Conservation (phyloP, 441 rosid species). For the Populus hybrid region DNA sequence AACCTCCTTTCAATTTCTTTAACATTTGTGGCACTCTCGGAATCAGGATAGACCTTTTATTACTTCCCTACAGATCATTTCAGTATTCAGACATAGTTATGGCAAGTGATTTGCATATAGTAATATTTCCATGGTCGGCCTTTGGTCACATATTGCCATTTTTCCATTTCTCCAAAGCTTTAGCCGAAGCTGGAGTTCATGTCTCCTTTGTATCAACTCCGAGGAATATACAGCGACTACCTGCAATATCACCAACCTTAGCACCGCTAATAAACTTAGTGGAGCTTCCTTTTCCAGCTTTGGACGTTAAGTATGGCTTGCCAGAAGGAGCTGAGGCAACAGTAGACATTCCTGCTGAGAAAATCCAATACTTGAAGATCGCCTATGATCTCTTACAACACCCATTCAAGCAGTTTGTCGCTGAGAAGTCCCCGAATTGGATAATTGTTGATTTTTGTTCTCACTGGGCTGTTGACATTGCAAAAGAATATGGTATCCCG, state of each 20-base stretch:
- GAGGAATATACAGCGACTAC: conserved; percentile 30
- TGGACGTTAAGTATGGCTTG: background rate
- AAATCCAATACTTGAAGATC: conserved; percentile 21
- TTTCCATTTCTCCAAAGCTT: conserved; percentile 29
- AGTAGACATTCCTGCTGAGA: conserved; percentile 4
- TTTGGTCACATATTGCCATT: conserved; percentile 38
- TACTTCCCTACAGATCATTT: background rate
- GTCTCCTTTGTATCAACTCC: conserved; percentile 39
- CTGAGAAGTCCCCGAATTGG: conserved; percentile 19
- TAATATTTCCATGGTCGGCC: conserved; percentile 31
- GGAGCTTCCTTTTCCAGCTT: conserved; percentile 10
- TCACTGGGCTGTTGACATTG: conserved; percentile 25
- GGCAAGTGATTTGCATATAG: conserved; percentile 24
- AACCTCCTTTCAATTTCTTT: too few relatives aligned
- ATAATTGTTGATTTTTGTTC: conserved; percentile 15
- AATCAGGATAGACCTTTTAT: background rate
- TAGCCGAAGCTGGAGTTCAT: conserved; percentile 29
- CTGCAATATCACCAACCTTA: conserved; percentile 18
- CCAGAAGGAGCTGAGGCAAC: conserved; percentile 23
- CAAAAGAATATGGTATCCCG: conserved; percentile 18
- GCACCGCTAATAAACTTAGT: background rate
- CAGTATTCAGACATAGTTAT: background rate
- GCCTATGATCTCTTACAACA: conserved; percentile 28
- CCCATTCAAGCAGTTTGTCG: conserved; percentile 21
- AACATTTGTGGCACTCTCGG: background rate